Base-by-base conservation (phyloP, 495 filamentous ascomycete species). In the Podospora anserina region DNA sequence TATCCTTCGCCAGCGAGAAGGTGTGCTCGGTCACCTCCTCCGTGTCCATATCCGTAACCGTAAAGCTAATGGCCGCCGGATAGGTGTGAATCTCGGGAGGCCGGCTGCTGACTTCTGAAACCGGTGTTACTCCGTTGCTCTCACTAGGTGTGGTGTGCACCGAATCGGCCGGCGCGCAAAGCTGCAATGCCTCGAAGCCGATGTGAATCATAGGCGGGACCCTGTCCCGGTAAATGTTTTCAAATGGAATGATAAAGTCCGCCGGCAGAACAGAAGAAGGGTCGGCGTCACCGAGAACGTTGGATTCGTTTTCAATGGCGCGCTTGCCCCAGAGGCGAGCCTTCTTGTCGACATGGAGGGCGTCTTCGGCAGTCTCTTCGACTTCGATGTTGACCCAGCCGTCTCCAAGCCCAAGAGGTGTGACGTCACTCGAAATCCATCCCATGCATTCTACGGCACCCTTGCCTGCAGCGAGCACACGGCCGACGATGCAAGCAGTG, bases 391-490 rank as follows among this genome's bases (percentile, higher is more conserved):
- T 84, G 39, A 91, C 80, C 91, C 91, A 94, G 11, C 88, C 89
- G 67, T 90, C 81, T 3, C 75, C 75, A 26, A 86, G 68, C 3
- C 77, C 77, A 57, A 81, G 76, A 4, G 89, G 89, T 7, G 83
- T 69, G 5, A 88, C 77, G 27, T 85, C 79, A 61, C 86, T 87
- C 19, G 87, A 87, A 19, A 93, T 83, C 91, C 91, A 94, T 2
- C 90, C 90, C 87, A 92, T 90, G 69, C 89, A 92, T 68, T 91
- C 90, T n/a, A 82, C 84, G 19, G 88, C 85, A 9, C 86, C 88
- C 28, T 85, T 81, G 11, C 86, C 77, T 44, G 88, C 86, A 66
- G 89, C 88, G 26, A 96, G 72, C 0, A 96, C 90, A 39, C 91
- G 87, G 7, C 91, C 91, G 27, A 93, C 86, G 56, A 95, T 83